Conservation (phyloP, 768 basidiomycete genomes). For the Galerina sulciceps region DNA sequence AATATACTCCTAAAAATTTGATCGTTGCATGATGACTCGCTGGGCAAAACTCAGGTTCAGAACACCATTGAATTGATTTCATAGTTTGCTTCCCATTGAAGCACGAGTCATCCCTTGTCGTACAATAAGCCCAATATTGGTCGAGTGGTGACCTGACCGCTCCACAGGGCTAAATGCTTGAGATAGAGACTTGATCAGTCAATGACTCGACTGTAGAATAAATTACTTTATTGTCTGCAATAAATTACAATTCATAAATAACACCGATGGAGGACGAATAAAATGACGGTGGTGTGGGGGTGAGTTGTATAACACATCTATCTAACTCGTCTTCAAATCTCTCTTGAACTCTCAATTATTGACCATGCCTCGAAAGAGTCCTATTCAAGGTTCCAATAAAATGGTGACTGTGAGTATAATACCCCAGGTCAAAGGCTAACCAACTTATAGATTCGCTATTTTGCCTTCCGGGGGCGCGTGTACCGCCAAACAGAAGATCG, state of each 20-base stretch:
- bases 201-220: too few species aligned
- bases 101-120: too few species aligned
- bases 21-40: background rate
- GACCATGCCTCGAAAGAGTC: background rate
- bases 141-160: too few species aligned
- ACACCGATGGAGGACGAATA: too few species aligned
- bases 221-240: too few species aligned
- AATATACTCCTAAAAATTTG: background rate
- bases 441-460: background rate
- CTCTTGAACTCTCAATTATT: background rate
- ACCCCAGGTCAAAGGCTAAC: background rate
- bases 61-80: too few species aligned
- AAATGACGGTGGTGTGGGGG: background rate
- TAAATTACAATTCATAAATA: too few species aligned
- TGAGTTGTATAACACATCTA: background rate
- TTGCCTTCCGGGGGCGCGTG: background rate
- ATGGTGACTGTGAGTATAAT: background rate
- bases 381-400: background rate
- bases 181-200: too few species aligned
- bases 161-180: too few species aligned
- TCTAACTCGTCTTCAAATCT: background rate
- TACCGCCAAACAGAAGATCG: constrained; percentile 6
- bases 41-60: background rate
- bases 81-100: too few species aligned
- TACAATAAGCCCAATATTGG: too few species aligned